These are phyloP conservation scores for Colletotrichum orbiculare DNA, from an alignment of 2,329 filamentous ascomycete species.

Conservation along the genomic window DNA sequence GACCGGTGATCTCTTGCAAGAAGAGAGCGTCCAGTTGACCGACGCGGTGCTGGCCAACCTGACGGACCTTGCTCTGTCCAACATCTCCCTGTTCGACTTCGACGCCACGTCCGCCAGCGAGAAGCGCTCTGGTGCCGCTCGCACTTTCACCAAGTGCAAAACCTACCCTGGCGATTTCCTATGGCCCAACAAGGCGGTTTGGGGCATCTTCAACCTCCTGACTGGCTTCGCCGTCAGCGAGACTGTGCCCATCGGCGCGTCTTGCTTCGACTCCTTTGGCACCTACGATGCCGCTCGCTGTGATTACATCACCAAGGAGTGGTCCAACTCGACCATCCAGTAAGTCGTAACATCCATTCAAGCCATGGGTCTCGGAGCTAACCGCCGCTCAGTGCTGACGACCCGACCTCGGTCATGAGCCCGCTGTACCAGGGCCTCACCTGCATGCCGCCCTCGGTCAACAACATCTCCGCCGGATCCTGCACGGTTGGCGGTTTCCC, in stretches of 20 bases:
- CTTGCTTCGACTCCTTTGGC: conserved; percentile 43
- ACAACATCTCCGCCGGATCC: conserved; percentile 30
- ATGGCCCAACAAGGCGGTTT: conserved; percentile 42
- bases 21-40: conserved; percentile 38
- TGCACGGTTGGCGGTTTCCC: conserved; percentile 56
- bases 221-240: conserved; percentile 46
- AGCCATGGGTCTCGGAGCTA: background rate
- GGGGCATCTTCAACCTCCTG: conserved; percentile 48
- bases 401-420: conserved; percentile 54
- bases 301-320: conserved; percentile 41
- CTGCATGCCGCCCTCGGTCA: conserved; percentile 43
- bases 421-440: conserved; percentile 52
- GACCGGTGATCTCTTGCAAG: conserved; percentile 10
- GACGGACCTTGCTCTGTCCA: conserved; percentile 42
- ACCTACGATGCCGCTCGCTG: conserved; percentile 44
- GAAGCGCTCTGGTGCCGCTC: conserved; percentile 17
- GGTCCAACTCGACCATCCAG: conserved; percentile 42
- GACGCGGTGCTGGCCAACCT: conserved; percentile 46
- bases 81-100: conserved; percentile 45
- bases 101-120: conserved; percentile 12
- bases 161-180: conserved; percentile 44
- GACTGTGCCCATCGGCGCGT: conserved; percentile 46
- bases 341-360: conserved; percentile 17
- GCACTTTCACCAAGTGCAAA: conserved; percentile 47
- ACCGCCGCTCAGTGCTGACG: conserved; percentile 41